A percentile compares a stretch with the other conserved stretches of the same genome.
phyloP scores from a whole-genome alignment of 768 basidiomycete genomes.

The Russula sp. region DNA sequence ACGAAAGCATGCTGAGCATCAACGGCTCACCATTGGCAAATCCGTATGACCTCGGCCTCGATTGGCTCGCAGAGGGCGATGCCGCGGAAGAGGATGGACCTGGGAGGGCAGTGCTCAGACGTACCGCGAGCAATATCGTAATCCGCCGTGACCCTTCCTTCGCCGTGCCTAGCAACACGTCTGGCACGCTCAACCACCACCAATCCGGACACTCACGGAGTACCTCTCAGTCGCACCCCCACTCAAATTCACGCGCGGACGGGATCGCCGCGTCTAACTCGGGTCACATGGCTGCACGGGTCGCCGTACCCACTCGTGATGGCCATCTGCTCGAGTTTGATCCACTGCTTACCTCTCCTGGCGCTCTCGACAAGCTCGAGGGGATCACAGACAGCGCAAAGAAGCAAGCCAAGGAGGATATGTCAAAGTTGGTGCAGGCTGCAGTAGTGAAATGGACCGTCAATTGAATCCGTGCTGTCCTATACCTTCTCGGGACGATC shows the following conservation, averaged over 20 bases:
- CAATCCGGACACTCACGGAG: constrained; percentile 39
- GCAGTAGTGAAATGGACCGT: constrained; percentile 71
- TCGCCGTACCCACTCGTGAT: constrained; percentile 75
- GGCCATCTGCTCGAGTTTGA: constrained; percentile 84
- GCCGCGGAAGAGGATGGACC: constrained; percentile 25
- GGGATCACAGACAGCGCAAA: constrained; percentile 79
- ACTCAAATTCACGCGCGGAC: constrained; percentile 24
- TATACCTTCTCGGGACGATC: not conserved
- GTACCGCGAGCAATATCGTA: constrained; percentile 52
- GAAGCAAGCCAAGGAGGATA: constrained; percentile 73
- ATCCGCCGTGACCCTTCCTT: constrained; percentile 53
- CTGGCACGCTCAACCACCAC: constrained; percentile 26
- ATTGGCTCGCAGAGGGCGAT: constrained; percentile 47
- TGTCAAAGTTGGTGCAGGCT: constrained; percentile 63
- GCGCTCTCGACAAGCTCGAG: constrained; percentile 65
- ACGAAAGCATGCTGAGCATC: constrained; percentile 73
- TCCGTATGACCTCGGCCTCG: constrained; percentile 61
- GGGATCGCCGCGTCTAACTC: constrained; percentile 14
- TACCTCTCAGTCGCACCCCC: constrained; percentile 35
- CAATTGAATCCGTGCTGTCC: not conserved
- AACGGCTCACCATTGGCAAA: constrained; percentile 82
- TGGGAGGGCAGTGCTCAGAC: constrained; percentile 25
- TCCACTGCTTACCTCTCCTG: constrained; percentile 67
- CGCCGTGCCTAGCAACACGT: constrained; percentile 27
- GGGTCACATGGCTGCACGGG: constrained; percentile 46